These are phyloP conservation scores for Cynara cardunculus DNA, from an alignment of 129 eudicot genomes.

Conservation along the genomic window DNA sequence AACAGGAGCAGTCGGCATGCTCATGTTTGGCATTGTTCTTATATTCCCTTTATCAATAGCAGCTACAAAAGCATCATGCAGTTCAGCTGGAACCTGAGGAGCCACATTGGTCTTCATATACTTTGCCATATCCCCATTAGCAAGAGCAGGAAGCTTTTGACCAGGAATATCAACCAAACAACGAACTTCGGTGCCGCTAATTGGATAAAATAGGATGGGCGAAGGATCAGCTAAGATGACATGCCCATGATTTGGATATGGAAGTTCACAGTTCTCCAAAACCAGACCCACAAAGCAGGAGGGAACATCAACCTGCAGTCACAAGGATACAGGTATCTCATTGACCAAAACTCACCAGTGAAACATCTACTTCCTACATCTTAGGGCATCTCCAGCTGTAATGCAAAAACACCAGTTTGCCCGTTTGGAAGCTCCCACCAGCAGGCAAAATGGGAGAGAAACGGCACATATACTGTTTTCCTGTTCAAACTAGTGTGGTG, in stretches of 20 bases:
- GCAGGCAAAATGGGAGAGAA: neutral
- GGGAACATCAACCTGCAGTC: slow-evolving; percentile 56
- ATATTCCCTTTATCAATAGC: slow-evolving; percentile 51
- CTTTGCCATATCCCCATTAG: slow-evolving; percentile 54
- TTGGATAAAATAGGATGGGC: slow-evolving; percentile 54
- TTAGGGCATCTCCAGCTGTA: no score
- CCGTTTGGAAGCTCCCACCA: neutral
- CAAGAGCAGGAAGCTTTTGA: slow-evolving; percentile 54
- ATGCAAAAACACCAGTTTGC: neutral
- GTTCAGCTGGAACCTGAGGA: slow-evolving; percentile 57
- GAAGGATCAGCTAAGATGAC: slow-evolving; percentile 65
- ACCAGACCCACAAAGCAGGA: slow-evolving; percentile 65
- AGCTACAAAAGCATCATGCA: slow-evolving; percentile 42
- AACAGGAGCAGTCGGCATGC: slow-evolving; percentile 59
- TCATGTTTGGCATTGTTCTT: slow-evolving; percentile 59
- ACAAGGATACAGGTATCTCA: neutral
- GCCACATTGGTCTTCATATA: slow-evolving; percentile 54
- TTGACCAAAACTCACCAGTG: slow-evolving; percentile 17
- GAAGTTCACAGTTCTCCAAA: slow-evolving; percentile 59
- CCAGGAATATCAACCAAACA: slow-evolving; percentile 72
- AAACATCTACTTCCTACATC: no score
- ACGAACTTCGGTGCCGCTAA: slow-evolving; percentile 54
- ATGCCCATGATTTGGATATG: slow-evolving; percentile 65
- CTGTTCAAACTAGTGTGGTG: no score
- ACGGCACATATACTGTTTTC: neutral